phyloP scores from a whole-genome alignment of 768 basidiomycete species.

The Harrya chromipes region DNA sequence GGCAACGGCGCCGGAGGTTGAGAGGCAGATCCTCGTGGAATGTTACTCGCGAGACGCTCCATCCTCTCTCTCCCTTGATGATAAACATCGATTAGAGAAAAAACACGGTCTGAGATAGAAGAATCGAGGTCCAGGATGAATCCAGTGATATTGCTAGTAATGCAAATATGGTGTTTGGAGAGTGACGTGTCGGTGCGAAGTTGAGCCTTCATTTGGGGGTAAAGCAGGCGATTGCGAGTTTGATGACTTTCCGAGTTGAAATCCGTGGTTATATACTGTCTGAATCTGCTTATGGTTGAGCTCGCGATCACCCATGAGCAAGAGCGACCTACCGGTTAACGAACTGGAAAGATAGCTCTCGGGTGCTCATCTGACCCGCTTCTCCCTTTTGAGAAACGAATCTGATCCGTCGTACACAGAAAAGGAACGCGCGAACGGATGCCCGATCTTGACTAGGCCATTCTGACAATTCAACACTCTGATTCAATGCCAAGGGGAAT shows the following conservation, averaged over 20 bases:
- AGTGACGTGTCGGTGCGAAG: conserved; percentile 54
- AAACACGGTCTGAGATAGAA: conserved; percentile 71
- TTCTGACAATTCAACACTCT: conserved; percentile 49
- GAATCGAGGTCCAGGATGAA: conserved; percentile 85
- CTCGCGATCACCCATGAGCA: neutral
- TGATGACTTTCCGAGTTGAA: conserved; percentile 68
- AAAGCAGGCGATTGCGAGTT: conserved; percentile 68
- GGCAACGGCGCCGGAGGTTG: conserved; percentile 7
- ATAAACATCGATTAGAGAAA: conserved; percentile 84
- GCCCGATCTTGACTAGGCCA: conserved; percentile 37
- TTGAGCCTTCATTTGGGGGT: conserved; percentile 79
- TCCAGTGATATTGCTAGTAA: conserved; percentile 73
- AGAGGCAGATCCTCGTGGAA: conserved; percentile 37
- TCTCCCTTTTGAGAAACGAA: conserved; percentile 76
- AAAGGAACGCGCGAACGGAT: conserved; percentile 76
- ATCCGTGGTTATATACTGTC: conserved; percentile 65
- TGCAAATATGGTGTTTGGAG: conserved; percentile 51
- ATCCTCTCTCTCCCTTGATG: conserved; percentile 77
- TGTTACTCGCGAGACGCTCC: conserved; percentile 55
- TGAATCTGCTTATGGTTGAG: conserved; percentile 54
- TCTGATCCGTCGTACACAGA: conserved; percentile 71
- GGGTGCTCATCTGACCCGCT: conserved; percentile 71
- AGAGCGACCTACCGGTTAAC: conserved; percentile 55
- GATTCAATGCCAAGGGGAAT: conserved; percentile 73
- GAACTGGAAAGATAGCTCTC: conserved; percentile 81